Base-by-base conservation (phyloP, 371 early-diverging fungal species). In the Mucor lusitanicus region DNA sequence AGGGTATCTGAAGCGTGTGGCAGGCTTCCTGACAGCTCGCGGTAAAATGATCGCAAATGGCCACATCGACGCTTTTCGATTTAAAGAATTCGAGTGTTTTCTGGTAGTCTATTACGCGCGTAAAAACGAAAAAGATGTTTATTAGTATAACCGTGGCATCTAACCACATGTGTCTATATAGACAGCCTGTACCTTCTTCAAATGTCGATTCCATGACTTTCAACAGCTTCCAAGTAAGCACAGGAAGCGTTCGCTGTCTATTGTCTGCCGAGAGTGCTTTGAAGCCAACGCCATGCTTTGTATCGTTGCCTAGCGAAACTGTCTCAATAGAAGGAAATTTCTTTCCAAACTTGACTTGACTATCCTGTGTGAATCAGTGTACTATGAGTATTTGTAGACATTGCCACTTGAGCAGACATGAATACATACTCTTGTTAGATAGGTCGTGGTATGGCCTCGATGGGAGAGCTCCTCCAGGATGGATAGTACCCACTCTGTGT, bases 341-440 rank as follows among this genome's bases (percentile, higher is more conserved):
- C 13, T 74, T 66, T 39, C 54, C 67, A 60, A 72, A 74, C 25
- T 44, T 64, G 7, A 46, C 3, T 8, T 79, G 72, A 39, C 40
- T 28, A 13, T 58, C 64, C 69, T 69, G 15, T 9, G 6, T 30
- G 30, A 30, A 30, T 30, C 42, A 33, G 32, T 3, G 27, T 3
- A 17, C 2, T 53, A 9, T 53, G 27, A 12, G 11, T 21, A 50
- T 15, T 35, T n/a, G 0, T 46, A 19, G 33, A 33, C 6, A 7
- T 1, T 33, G 33, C 1, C 33, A 1, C 7, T 33, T 33, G 8
- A 33, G 33, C 33, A 33, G 33, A 7, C 21, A 46, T 35, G 1
- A 13, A 21, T 11, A 15, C 37, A 13, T 8, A 73, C 73, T 19
- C 6, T 65, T 5, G 73, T 57, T 11, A 56, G 5, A 56, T 39